Evolutionary conservation across 2,329 filamentous ascomycete genomes (phyloP).

Genomic region (Acephala macrosclerotiorum): DNA sequence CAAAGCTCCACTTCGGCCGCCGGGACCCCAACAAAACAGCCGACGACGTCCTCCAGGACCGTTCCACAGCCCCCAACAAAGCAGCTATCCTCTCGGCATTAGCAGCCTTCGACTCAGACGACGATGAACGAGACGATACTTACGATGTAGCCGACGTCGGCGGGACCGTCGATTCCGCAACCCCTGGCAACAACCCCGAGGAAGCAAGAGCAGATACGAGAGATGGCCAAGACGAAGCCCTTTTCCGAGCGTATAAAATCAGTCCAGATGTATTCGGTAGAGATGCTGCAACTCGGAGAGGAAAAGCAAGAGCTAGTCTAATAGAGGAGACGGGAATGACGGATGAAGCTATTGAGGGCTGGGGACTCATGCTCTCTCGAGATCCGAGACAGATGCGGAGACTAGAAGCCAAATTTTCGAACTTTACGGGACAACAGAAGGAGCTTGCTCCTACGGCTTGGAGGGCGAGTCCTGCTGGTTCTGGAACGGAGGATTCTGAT

Average conservation of each 20-base stretch:
- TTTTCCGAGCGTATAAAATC: conserved; percentile 77
- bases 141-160: conserved; percentile 94
- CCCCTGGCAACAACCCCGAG: conserved; percentile 57
- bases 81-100: conserved; percentile 88
- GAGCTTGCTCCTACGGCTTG: conserved; percentile 73
- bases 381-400: conserved; percentile 72
- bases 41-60: conserved; percentile 75
- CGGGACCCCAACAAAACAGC: conserved; percentile 67
- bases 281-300: conserved; percentile 73
- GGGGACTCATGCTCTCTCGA: conserved; percentile 84
- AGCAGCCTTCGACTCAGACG: conserved; percentile 88
- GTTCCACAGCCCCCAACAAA: conserved; percentile 72
- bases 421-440: conserved; percentile 71
- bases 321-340: conserved; percentile 85
- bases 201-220: conserved; percentile 49
- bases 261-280: conserved; percentile 73
- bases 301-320: conserved; percentile 67
- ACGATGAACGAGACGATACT: conserved; percentile 96
- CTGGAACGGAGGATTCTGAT: conserved; percentile 64
- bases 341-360: conserved; percentile 93
- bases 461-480: conserved; percentile 58
- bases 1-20: conserved; percentile 82
- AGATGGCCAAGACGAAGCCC: conserved; percentile 69
- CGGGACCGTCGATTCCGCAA: conserved; percentile 76
- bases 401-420: conserved; percentile 74